phyloP scores from a whole-genome alignment of 129 eudicot species.

The Chrysanthemum lavandulifolium region DNA sequence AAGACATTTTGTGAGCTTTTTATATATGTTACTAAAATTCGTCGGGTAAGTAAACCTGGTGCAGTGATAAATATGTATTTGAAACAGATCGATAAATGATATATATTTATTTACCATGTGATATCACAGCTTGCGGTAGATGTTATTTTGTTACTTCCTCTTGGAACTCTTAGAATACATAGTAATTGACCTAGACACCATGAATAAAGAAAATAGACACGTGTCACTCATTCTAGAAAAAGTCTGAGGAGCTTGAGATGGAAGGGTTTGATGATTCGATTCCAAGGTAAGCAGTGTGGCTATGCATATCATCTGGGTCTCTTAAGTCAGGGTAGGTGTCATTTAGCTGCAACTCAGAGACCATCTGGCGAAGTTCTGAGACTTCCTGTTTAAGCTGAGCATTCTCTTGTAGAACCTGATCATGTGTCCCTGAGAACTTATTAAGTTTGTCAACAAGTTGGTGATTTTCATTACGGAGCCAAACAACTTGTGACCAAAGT shows the following conservation, averaged over 20 bases:
- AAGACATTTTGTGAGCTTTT: constrained; percentile 9
- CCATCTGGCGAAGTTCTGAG: constrained; percentile 72
- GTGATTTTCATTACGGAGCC: constrained; percentile 86
- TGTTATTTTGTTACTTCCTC: constrained; percentile 25
- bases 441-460: constrained; percentile 75
- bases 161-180: constrained; percentile 23
- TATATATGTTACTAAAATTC: neutral
- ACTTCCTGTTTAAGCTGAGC: constrained; percentile 80
- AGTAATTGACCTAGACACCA: constrained; percentile 16
- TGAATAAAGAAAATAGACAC: constrained; percentile 23
- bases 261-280: constrained; percentile 38
- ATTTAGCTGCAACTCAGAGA: constrained; percentile 68
- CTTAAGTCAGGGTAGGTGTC: constrained; percentile 56
- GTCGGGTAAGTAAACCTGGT: neutral
- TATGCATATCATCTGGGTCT: constrained; percentile 58
- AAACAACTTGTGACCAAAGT: constrained; percentile 92
- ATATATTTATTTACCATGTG: neutral
- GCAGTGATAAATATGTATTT: too few relatives aligned
- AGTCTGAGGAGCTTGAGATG: constrained; percentile 40
- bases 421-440: constrained; percentile 65
- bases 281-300: constrained; percentile 11
- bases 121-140: constrained; percentile 6
- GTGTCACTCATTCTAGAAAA: constrained; percentile 28
- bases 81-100: neutral
- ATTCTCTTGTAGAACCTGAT: constrained; percentile 72